Conservation (phyloP, 2,329 filamentous ascomycete genomes). For the Pseudogymnoascus sp. region DNA sequence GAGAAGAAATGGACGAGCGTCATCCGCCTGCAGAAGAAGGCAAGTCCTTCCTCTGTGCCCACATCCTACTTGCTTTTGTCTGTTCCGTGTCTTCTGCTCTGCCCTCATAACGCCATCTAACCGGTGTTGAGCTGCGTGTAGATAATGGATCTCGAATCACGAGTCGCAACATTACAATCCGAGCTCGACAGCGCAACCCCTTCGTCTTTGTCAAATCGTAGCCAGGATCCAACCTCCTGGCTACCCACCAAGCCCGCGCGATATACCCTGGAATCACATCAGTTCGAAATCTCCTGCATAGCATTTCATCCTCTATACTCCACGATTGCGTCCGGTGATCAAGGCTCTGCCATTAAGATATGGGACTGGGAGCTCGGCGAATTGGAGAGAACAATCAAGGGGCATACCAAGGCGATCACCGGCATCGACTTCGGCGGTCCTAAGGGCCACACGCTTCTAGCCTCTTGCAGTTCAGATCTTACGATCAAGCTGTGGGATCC, state of each 20-base stretch:
- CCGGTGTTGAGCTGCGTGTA: constrained; percentile 29
- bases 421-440: constrained; percentile 89
- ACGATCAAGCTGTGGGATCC: constrained; percentile 96
- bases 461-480: constrained; percentile 63
- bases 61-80: not conserved
- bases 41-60: constrained; percentile 27
- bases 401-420: constrained; percentile 79
- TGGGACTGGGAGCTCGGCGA: constrained; percentile 97
- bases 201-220: constrained; percentile 62
- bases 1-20: constrained; percentile 97
- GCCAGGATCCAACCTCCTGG: constrained; percentile 79
- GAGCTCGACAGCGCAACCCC: constrained; percentile 81
- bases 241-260: constrained; percentile 74
- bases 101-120: constrained; percentile 10
- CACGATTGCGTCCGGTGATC: constrained; percentile 79
- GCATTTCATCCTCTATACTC: constrained; percentile 92
- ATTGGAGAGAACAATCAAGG: constrained; percentile 81
- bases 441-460: constrained; percentile 67
- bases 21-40: constrained; percentile 86
- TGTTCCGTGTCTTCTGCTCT: not conserved
- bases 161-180: constrained; percentile 62
- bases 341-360: constrained; percentile 90
- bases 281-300: constrained; percentile 72
- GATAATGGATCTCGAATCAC: constrained; percentile 89
- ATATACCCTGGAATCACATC: constrained; percentile 76